phyloP scores from a whole-genome alignment of 2,329 filamentous ascomycete genomes.

The Colletotrichum sp. region DNA sequence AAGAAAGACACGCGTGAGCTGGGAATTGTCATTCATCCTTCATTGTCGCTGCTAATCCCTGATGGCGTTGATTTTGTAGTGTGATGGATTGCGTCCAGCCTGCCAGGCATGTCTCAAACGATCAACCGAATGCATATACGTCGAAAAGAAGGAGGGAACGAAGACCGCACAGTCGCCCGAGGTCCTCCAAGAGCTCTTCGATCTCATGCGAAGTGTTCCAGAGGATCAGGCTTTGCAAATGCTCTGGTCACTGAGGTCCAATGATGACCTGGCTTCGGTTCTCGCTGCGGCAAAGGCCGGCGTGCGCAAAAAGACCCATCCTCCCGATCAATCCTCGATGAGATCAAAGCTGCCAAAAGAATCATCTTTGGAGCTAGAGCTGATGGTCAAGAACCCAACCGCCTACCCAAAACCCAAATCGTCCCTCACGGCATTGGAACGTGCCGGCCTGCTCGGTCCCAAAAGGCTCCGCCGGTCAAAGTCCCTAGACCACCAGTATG shows the following conservation, averaged over 20 bases:
- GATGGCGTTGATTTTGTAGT: slow-evolving; percentile 6
- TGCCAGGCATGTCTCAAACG: slow-evolving; percentile 24
- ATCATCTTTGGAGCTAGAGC: slow-evolving; percentile 23
- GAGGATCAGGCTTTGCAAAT: slow-evolving; percentile 22
- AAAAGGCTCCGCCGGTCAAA: not conserved
- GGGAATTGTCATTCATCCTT: not conserved
- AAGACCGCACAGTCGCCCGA: not conserved
- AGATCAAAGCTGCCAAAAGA: not conserved
- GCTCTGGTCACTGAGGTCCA: slow-evolving; percentile 24
- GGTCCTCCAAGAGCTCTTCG: slow-evolving; percentile 24
- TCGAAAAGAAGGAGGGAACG: slow-evolving; percentile 12
- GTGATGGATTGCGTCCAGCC: slow-evolving; percentile 23
- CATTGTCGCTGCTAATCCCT: not conserved
- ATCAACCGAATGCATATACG: slow-evolving; percentile 20
- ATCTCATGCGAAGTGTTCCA: slow-evolving; percentile 26
- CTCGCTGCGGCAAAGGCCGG: slow-evolving; percentile 24
- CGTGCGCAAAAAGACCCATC: not conserved
- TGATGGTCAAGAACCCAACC: slow-evolving; percentile 27
- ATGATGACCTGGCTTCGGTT: slow-evolving; percentile 23
- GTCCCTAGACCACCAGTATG: slow-evolving; percentile 12
- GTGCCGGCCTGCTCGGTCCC: not conserved
- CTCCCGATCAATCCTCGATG: not conserved
- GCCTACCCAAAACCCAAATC: slow-evolving; percentile 20
- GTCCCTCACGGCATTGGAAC: not conserved
- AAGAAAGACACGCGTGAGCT: slow-evolving; percentile 26